Evolutionary conservation across 2,329 filamentous ascomycete species (phyloP), one percentile per base, ranked within the genome.

Genomic region (Fusarium devonianum): DNA sequence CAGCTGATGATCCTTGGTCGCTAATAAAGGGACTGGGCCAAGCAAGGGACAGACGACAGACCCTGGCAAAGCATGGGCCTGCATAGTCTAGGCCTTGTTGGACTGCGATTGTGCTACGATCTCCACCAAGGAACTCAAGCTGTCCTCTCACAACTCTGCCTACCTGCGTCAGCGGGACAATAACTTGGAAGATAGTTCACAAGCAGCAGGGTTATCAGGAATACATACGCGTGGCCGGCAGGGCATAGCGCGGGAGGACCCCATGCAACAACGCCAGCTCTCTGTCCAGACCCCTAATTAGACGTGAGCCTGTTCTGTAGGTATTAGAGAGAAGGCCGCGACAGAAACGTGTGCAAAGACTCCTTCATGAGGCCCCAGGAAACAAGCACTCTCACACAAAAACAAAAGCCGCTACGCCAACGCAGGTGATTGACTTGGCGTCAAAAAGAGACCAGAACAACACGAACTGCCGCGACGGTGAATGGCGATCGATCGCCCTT

Each of bases 401-500:
- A n/a, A n/a, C n/a, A n/a, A n/a, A n/a, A n/a, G n/a, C n/a, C n/a
- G n/a, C n/a, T n/a, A n/a, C n/a, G n/a, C n/a, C n/a, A n/a, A n/a
- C n/a, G n/a, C n/a, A n/a, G n/a, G n/a, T n/a, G n/a, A n/a, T n/a
- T 13, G 9, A 13, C 19, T 33, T 30, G 7, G 16, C 13, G 40
- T 40, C n/a, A 21, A 34, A 34, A 16, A 25, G 33, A 30, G 18
- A 7, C n/a, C 25, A 41, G 30, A 46, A 32, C 38, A 29, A 10
- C 23, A 30, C 39, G 56, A 35, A n/a, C 41, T 34, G 17, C 32
- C 18, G 28, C 17, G 45, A 28, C 33, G 25, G 33, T 34, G 55
- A 34, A 13, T 44, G 55, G 22, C 41, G 40, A 59, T 56, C 45
- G 48, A 32, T 55, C 58, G 16, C 49, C 37, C 41, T n/a, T n/a